A percentile compares a stretch with the other conserved stretches of the same genome.
phyloP scores from a whole-genome alignment of 805 yeast genomes.

The Starmerella etchellsii region DNA sequence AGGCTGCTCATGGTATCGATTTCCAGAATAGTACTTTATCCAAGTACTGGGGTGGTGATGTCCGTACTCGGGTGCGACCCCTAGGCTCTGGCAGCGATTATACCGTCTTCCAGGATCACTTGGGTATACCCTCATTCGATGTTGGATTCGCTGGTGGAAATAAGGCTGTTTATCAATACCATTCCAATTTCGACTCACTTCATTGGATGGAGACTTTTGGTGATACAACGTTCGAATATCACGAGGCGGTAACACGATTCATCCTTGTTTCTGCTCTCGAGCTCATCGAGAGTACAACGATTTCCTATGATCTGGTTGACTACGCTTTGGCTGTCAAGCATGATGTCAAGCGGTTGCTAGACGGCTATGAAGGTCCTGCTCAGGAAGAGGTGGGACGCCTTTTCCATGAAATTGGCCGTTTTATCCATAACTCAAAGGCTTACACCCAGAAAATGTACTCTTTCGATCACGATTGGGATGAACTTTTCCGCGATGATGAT shows the following conservation, averaged over 20 bases:
- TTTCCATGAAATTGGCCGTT: slow-evolving; percentile 16
- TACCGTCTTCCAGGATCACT: slow-evolving; percentile 32
- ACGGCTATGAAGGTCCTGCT: slow-evolving; percentile 17
- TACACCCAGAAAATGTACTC: slow-evolving; percentile 63
- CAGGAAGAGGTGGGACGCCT: slow-evolving; percentile 14
- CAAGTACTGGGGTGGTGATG: slow-evolving; percentile 26
- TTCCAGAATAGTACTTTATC: slow-evolving; percentile 24
- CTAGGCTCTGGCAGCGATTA: slow-evolving; percentile 65
- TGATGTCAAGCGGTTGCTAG: slow-evolving; percentile 30
- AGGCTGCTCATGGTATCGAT: slow-evolving; percentile 40
- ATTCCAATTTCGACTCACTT: slow-evolving; percentile 60
- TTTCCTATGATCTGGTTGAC: slow-evolving; percentile 32
- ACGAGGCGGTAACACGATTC: slow-evolving; percentile 42
- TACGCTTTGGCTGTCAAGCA: slow-evolving; percentile 32
- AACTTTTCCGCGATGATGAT: slow-evolving; percentile 18
- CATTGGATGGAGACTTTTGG: slow-evolving; percentile 55
- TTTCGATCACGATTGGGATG: slow-evolving; percentile 18
- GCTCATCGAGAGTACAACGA: slow-evolving; percentile 37
- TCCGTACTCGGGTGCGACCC: slow-evolving; percentile 31
- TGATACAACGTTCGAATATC: slow-evolving; percentile 50
- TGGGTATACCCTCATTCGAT: slow-evolving; percentile 38
- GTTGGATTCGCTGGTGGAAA: slow-evolving; percentile 38
- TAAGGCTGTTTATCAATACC: slow-evolving; percentile 61
- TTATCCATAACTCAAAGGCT: slow-evolving; percentile 25
- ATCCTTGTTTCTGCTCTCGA: slow-evolving; percentile 39